Conservation (phyloP, 768 basidiomycete species). For the Thelephora aurantiotincta region DNA sequence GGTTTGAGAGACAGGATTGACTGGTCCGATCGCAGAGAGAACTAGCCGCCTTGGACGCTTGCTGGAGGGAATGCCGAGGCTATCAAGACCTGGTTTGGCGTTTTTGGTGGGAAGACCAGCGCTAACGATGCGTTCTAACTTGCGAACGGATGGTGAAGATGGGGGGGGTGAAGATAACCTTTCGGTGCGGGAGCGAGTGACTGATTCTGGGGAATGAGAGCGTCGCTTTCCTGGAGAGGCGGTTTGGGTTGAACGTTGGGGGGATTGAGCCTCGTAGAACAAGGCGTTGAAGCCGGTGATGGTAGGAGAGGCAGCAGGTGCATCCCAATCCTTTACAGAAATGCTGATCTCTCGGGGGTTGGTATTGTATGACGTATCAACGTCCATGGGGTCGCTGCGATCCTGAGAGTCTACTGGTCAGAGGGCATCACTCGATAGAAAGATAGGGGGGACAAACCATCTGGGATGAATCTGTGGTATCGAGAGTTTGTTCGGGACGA, state of each 20-base stretch:
- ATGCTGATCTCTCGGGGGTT: slow-evolving; percentile 1
- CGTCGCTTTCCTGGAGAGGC: slow-evolving; percentile 22
- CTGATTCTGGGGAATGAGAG: slow-evolving; percentile 15
- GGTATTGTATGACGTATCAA: slow-evolving; percentile 33
- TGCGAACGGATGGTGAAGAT: slow-evolving; percentile 34
- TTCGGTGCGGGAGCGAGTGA: slow-evolving; percentile 8
- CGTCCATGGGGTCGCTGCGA: slow-evolving; percentile 64
- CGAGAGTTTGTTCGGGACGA: slow-evolving; percentile 12
- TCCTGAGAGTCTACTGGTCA: neutral
- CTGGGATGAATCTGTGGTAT: slow-evolving; percentile 15
- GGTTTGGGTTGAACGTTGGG: slow-evolving; percentile 23
- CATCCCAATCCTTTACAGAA: neutral
- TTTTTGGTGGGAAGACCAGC: slow-evolving; percentile 19
- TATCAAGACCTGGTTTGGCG: slow-evolving; percentile 40
- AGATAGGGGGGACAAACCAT: slow-evolving; percentile 15
- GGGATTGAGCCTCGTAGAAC: slow-evolving; percentile 46
- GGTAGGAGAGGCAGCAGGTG: slow-evolving; percentile 31
- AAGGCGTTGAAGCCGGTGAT: slow-evolving; percentile 40
- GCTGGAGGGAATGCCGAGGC: slow-evolving; percentile 33
- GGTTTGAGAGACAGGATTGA: slow-evolving; percentile 6
- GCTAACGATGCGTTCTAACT: slow-evolving; percentile 27
- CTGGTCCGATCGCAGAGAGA: slow-evolving; percentile 42
- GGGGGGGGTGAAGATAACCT: slow-evolving; percentile 33
- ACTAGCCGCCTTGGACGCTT: slow-evolving; percentile 55
- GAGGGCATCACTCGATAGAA: neutral